Base-by-base conservation (phyloP, 768 basidiomycete species). In the Mycena crocata region DNA sequence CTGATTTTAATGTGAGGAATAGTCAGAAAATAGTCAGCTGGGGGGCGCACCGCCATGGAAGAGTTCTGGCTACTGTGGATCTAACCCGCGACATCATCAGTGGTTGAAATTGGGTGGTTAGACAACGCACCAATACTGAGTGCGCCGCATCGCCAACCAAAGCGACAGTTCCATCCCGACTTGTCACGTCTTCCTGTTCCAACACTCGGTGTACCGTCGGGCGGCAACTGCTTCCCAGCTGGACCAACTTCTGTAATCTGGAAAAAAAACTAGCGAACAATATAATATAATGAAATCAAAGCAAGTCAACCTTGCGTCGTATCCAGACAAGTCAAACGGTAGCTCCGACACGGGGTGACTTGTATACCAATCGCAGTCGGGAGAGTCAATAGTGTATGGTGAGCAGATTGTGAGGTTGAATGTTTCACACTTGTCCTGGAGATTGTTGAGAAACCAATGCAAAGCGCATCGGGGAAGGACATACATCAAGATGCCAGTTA, bases 41-140 rank as follows among this genome's bases (percentile, higher is more conserved):
- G 5, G 21, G 12, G 0, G 52, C 68, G 57, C 66, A 82, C 78
- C 59, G 81, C 83, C 69, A 83, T 81, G 17, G 82, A 80, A 21
- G 82, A 80, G 17, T 82, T 83, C 65, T 84, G 83, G 5, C 81
- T 82, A 26, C 81, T 77, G 71, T 84, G 81, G 13, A 82, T 82
- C 78, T 80, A 45, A 30, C n/a, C n/a, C n/a, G 5, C 5, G 15
- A n/a, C 12, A 1, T 39, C 24, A 32, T 62, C 15, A 46, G 60
- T 13, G 6, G 31, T 61, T 32, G 4, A 32, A 37, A 34, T 15
- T 1, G 31, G 6, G 21, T 13, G 7, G 24, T 21, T 30, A 31
- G 28, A 28, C 7, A 17, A 44, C 78, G 42, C 56, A 79, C 77
- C 32, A 82, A 69, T 74, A 83, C 80, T 2, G 80, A 80, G 54